These are phyloP conservation scores for Hymenoscyphus albidus DNA, from an alignment of 2,329 filamentous ascomycete species.

Conservation along the genomic window DNA sequence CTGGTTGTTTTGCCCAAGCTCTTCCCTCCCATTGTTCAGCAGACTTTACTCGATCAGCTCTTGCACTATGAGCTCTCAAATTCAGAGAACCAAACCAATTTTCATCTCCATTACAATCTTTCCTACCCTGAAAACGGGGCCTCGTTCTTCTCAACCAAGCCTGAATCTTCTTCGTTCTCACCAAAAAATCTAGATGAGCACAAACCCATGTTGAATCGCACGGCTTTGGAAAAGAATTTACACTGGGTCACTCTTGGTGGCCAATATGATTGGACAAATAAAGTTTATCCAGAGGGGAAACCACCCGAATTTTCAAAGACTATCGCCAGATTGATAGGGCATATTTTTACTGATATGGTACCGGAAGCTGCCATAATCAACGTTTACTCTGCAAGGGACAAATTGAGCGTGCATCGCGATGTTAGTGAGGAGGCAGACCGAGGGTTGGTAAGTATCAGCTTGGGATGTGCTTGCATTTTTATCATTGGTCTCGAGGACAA, in stretches of 20 bases:
- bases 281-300: conserved; percentile 66
- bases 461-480: conserved; percentile 89
- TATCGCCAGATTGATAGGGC: conserved; percentile 62
- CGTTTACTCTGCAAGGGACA: conserved; percentile 86
- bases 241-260: conserved; percentile 94
- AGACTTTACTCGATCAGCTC: conserved; percentile 65
- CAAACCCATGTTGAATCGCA: conserved; percentile 64
- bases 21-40: conserved; percentile 66
- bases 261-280: conserved; percentile 93
- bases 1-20: conserved; percentile 74
- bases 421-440: conserved; percentile 80
- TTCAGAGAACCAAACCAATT: conserved; percentile 75
- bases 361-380: conserved; percentile 93
- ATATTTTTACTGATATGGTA: conserved; percentile 70
- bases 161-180: conserved; percentile 50
- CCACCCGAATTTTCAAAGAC: conserved; percentile 74
- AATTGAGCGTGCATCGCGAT: conserved; percentile 87
- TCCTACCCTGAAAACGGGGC: conserved; percentile 48
- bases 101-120: conserved; percentile 78
- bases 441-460: conserved; percentile 77
- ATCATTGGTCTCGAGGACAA: conserved; percentile 61
- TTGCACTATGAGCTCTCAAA: conserved; percentile 75
- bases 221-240: conserved; percentile 73
- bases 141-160: conserved; percentile 54
- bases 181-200: conserved; percentile 74